phyloP scores from a whole-genome alignment of 2,329 filamentous ascomycete species.

The Neospermospora avenae region DNA sequence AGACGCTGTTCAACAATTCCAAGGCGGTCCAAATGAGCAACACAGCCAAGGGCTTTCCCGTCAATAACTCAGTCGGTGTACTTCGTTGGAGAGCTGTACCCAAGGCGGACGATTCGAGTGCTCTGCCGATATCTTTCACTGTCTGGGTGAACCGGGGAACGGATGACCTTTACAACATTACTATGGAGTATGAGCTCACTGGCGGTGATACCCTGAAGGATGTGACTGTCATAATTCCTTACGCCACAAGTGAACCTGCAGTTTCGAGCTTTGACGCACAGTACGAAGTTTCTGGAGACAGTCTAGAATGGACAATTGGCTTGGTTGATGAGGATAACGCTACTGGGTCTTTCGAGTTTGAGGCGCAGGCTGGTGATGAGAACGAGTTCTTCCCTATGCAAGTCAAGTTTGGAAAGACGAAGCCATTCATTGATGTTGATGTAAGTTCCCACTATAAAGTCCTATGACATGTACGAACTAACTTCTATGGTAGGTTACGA shows the following conservation, averaged over 20 bases:
- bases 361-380: conserved; percentile 82
- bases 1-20: conserved; percentile 75
- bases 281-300: conserved; percentile 91
- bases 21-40: conserved; percentile 91
- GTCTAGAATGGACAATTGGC: conserved; percentile 90
- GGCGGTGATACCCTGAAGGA: conserved; percentile 76
- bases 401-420: conserved; percentile 80
- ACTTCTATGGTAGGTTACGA: conserved; percentile 51
- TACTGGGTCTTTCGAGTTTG: conserved; percentile 90
- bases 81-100: conserved; percentile 88
- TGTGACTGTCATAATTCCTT: conserved; percentile 85
- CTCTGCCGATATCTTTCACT: conserved; percentile 91
- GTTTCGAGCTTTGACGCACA: conserved; percentile 92
- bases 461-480: background rate
- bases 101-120: conserved; percentile 73
- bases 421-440: conserved; percentile 88
- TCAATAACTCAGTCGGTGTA: conserved; percentile 90
- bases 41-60: conserved; percentile 80
- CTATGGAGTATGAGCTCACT: conserved; percentile 91
- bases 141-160: conserved; percentile 94
- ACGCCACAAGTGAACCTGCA: conserved; percentile 76
- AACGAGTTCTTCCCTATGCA: conserved; percentile 98
- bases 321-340: conserved; percentile 77
- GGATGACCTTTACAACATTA: conserved; percentile 80
- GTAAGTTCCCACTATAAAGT: conserved; percentile 55